phyloP scores from a whole-genome alignment of 2,329 filamentous ascomycete species.

The Drechslera avenae region DNA sequence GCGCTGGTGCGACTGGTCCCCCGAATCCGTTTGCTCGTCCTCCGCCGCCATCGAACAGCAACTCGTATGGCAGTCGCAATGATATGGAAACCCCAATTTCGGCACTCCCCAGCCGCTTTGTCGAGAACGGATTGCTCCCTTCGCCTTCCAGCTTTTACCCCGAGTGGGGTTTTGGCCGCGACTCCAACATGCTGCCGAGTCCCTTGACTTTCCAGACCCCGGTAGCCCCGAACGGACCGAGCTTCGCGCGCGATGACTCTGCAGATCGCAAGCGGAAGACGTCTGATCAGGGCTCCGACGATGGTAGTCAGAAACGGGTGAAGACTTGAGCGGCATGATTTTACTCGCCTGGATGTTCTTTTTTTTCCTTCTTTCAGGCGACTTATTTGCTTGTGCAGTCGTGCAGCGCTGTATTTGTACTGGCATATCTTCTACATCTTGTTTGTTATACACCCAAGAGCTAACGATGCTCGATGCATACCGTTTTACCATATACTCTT shows the following conservation, averaged over 20 bases:
- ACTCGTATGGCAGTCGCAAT: conserved; percentile 45
- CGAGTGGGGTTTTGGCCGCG: conserved; percentile 80
- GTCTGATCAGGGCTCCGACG: conserved; percentile 47
- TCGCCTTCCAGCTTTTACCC: conserved; percentile 92
- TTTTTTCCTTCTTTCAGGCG: background rate
- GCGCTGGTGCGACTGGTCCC: conserved; percentile 87
- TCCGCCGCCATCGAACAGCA: conserved; percentile 69
- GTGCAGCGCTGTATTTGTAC: conserved; percentile 15
- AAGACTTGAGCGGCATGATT: conserved; percentile 34
- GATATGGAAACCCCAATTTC: conserved; percentile 83
- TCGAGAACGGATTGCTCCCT: conserved; percentile 83
- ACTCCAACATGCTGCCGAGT: conserved; percentile 87
- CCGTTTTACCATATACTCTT: background rate
- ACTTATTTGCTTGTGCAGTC: conserved; percentile 1
- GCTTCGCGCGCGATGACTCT: conserved; percentile 52
- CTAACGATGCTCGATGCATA: conserved; percentile 18
- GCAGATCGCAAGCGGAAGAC: conserved; percentile 50
- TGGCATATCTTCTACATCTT: conserved; percentile 7
- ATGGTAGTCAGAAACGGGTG: conserved; percentile 43
- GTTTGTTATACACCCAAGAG: conserved; percentile 9
- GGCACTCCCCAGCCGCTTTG: conserved; percentile 87
- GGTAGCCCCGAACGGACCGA: conserved; percentile 51
- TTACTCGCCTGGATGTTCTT: background rate
- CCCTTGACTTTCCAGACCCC: conserved; percentile 93
- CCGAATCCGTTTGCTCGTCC: conserved; percentile 95